A percentile compares a stretch with the other conserved stretches of the same genome.
phyloP scores from a whole-genome alignment of 169 alveolate genomes.

The Plasmodium yoelii region DNA sequence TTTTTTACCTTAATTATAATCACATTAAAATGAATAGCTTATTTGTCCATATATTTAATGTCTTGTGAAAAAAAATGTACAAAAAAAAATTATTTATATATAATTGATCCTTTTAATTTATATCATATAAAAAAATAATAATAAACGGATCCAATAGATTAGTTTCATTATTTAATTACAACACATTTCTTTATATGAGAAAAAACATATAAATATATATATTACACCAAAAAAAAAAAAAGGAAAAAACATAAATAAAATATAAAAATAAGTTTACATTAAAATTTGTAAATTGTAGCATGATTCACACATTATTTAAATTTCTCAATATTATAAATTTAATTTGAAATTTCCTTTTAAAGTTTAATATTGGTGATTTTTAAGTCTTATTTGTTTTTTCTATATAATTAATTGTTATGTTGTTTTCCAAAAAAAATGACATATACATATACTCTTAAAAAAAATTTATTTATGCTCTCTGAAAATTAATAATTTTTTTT shows the following conservation, averaged over 20 bases:
- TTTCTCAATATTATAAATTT: slow-evolving; percentile 11
- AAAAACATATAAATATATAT: not conserved
- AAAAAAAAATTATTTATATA: not conserved
- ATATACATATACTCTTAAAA: slow-evolving; percentile 10
- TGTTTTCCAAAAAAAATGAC: slow-evolving; percentile 47
- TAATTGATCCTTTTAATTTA: slow-evolving; percentile 47
- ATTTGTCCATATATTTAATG: not conserved
- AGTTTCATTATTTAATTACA: slow-evolving; percentile 49
- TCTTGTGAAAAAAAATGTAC: not conserved
- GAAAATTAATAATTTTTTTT: slow-evolving; percentile 34
- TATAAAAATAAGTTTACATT: slow-evolving; percentile 10
- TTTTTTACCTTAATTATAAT: not conserved
- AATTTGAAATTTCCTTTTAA: slow-evolving; percentile 32
- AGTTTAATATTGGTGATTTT: slow-evolving; percentile 26
- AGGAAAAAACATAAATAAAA: slow-evolving; percentile 15
- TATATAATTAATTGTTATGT: slow-evolving; percentile 14
- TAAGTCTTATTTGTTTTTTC: slow-evolving; percentile 26
- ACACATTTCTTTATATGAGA: slow-evolving; percentile 25
- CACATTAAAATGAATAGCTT: not conserved
- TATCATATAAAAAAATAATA: slow-evolving; percentile 26
- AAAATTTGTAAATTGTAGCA: slow-evolving; percentile 17
- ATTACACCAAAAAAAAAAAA: slow-evolving; percentile 8
- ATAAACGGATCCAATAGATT: slow-evolving; percentile 30
- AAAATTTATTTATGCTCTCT: slow-evolving; percentile 17
- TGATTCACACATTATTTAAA: slow-evolving; percentile 16